These are phyloP conservation scores for Phytophthora chlamydospora DNA, from an alignment of 352 stramenopile species.

Conservation along the genomic window DNA sequence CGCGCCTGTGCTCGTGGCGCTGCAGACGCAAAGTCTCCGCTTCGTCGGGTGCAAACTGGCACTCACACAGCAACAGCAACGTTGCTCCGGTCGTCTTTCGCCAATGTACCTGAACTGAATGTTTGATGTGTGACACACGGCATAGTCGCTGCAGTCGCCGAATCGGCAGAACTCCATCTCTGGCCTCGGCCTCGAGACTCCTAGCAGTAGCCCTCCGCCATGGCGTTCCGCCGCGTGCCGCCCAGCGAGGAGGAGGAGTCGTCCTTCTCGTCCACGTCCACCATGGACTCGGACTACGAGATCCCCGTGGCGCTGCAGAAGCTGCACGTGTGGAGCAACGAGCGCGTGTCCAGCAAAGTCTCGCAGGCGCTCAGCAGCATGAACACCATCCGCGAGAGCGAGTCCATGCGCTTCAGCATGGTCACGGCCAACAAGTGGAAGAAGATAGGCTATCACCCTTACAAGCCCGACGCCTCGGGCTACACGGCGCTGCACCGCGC, in stretches of 20 bases:
- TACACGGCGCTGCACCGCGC: conserved; percentile 85
- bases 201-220: neutral
- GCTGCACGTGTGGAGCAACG: conserved; percentile 66
- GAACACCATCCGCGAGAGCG: conserved; percentile 74
- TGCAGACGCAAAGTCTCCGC: conserved; percentile 13
- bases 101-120: conserved; percentile 22
- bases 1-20: conserved; percentile 2
- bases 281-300: conserved; percentile 88
- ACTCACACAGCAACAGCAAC: conserved; percentile 8
- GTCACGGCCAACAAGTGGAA: conserved; percentile 84
- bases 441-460: conserved; percentile 84
- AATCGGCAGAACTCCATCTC: conserved; percentile 13
- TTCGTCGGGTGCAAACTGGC: conserved; percentile 13
- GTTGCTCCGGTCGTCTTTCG: conserved; percentile 17
- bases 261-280: conserved; percentile 82
- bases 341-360: conserved; percentile 70
- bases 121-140: conserved; percentile 30
- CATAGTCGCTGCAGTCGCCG: conserved; percentile 1
- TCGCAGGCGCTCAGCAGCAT: conserved; percentile 66
- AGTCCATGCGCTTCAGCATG: conserved; percentile 84
- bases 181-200: neutral
- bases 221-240: conserved; percentile 30
- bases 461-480: conserved; percentile 76
- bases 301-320: conserved; percentile 72
- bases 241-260: conserved; percentile 56